Evolutionary conservation across 1,284 basidiomycete species (phyloP).

Genomic region (Apiotrichum gamsii): DNA sequence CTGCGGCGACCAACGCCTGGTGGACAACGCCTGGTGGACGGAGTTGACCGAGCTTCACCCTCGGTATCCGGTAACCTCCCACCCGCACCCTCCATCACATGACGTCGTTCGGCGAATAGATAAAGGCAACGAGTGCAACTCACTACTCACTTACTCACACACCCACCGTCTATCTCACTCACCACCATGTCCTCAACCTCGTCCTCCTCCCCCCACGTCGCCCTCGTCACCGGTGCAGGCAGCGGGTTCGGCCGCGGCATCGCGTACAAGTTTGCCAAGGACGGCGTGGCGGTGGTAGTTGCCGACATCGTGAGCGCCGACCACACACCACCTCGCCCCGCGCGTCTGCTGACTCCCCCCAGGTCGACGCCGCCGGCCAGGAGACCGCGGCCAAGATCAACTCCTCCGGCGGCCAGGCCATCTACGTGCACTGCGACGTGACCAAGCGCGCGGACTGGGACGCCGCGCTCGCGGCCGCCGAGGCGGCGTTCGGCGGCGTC

Average conservation of each 20-base stretch:
- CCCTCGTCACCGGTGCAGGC: constrained; percentile 15
- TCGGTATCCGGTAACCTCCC: no score
- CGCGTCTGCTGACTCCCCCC: not conserved
- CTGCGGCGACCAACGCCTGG: no score
- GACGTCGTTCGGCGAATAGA: no score
- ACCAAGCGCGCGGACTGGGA: constrained; percentile 12
- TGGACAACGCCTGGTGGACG: no score
- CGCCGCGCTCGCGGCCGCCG: constrained; percentile 3
- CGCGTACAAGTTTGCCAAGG: constrained; percentile 8
- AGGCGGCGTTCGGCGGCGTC: constrained; percentile 10
- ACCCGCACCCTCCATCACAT: no score
- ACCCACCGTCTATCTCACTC: no score
- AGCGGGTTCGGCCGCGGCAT: constrained; percentile 16
- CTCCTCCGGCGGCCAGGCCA: constrained; percentile 8
- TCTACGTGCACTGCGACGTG: constrained; percentile 15
- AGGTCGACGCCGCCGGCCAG: constrained; percentile 13
- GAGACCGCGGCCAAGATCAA: constrained; percentile 11
- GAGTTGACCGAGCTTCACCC: no score
- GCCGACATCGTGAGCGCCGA: constrained; percentile 10
- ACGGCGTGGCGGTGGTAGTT: constrained; percentile 11
- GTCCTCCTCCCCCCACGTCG: constrained; percentile 1
- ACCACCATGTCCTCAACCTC: not conserved
- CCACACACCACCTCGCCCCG: not conserved
- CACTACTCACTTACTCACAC: no score
- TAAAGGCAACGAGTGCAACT: no score